Evolutionary conservation across 1,284 basidiomycete species (phyloP).

Genomic region (Quambalaria eucalypti): DNA sequence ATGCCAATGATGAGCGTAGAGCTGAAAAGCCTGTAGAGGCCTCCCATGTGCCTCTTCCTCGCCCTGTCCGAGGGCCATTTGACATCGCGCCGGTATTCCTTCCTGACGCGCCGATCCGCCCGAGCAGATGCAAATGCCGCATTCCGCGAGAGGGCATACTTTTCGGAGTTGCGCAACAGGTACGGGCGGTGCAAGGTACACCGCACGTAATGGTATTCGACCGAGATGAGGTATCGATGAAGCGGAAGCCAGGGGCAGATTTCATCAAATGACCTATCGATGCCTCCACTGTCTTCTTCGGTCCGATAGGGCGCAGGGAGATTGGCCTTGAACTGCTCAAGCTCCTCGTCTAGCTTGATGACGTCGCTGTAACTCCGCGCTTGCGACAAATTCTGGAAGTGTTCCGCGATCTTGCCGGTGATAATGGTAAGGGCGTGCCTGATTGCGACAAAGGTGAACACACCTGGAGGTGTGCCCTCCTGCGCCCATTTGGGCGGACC

Average conservation of each 20-base stretch:
- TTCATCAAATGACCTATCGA: conserved; percentile 28
- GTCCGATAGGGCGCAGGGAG: conserved; percentile 67
- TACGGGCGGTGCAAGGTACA: conserved; percentile 40
- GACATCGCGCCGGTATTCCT: conserved; percentile 33
- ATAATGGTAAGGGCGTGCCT: conserved; percentile 72
- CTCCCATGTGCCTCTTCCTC: conserved; percentile 34
- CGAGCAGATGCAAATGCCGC: conserved; percentile 37
- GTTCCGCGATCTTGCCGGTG: conserved; percentile 84
- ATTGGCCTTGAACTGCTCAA: conserved; percentile 65
- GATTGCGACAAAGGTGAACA: conserved; percentile 77
- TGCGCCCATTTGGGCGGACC: conserved; percentile 17
- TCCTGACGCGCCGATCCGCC: conserved; percentile 27
- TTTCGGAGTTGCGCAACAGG: conserved; percentile 31
- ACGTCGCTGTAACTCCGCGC: conserved; percentile 75
- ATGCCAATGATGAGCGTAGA: conserved; percentile 41
- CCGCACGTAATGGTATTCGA: conserved; percentile 39
- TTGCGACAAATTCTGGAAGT: conserved; percentile 78
- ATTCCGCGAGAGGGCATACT: conserved; percentile 29
- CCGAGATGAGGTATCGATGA: conserved; percentile 38
- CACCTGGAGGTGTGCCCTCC: conserved; percentile 57
- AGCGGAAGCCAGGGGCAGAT: conserved; percentile 34
- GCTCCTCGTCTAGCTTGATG: conserved; percentile 69
- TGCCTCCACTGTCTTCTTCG: conserved; percentile 53
- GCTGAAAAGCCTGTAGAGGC: conserved; percentile 40
- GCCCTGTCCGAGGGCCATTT: conserved; percentile 30